Evolutionary conservation across 2,329 filamentous ascomycete species (phyloP).

Genomic region (Aspergillaceae sp.): DNA sequence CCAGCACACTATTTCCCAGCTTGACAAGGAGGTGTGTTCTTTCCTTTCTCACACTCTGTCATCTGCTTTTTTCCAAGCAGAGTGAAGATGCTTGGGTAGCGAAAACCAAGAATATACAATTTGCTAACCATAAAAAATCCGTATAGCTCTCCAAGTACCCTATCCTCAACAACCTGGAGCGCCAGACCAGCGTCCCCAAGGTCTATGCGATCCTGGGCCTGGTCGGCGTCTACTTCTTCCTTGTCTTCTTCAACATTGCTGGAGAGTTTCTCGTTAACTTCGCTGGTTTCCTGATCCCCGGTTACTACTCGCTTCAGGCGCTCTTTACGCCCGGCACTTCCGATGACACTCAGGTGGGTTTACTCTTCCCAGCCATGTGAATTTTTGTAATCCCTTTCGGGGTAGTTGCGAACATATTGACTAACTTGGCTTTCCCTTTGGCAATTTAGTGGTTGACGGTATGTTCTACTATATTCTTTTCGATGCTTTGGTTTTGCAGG

Average conservation of each 20-base stretch:
- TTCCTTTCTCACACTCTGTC: too few relatives aligned
- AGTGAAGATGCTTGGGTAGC: too few relatives aligned
- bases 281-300: conserved; percentile 56
- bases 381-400: neutral
- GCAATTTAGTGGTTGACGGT: conserved; percentile 51
- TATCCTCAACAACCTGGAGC: conserved; percentile 58
- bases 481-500: too few relatives aligned
- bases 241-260: conserved; percentile 64
- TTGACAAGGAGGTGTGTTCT: conserved; percentile 57
- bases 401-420: neutral
- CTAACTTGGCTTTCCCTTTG: conserved; percentile 8
- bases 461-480: conserved; percentile 17
- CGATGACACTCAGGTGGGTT: conserved; percentile 56
- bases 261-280: conserved; percentile 61
- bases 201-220: conserved; percentile 59
- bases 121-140: conserved; percentile 1
- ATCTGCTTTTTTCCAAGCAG: too few relatives aligned
- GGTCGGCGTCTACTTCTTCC: conserved; percentile 59
- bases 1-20: conserved; percentile 56
- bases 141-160: conserved; percentile 58
- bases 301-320: conserved; percentile 58
- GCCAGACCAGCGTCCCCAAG: conserved; percentile 60
- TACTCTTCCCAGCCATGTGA: neutral
- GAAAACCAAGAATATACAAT: too few relatives aligned
- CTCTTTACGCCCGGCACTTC: conserved; percentile 52